phyloP scores from a whole-genome alignment of 495 filamentous ascomycete species.

The Trichodelitschia bisporula region DNA sequence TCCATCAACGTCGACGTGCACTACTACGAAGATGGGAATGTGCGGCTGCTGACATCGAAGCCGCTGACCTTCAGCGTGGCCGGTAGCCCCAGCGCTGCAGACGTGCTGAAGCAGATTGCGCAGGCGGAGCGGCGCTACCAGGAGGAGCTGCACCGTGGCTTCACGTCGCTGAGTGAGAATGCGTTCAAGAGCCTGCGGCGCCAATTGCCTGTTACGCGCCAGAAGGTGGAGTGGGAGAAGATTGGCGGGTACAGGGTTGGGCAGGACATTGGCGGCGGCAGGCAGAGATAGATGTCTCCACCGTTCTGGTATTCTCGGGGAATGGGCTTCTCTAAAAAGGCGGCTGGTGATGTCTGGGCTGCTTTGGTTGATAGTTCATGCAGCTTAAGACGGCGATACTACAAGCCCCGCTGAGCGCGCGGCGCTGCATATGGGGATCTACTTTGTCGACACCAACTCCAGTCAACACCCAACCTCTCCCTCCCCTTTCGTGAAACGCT shows the following conservation, averaged over 20 bases:
- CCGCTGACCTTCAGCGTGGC: conserved; percentile 30
- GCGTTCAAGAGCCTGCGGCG: conserved; percentile 81
- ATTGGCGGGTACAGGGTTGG: conserved; percentile 60
- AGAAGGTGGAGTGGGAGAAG: conserved; percentile 99
- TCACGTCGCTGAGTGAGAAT: conserved; percentile 68
- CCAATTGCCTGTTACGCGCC: conserved; percentile 85
- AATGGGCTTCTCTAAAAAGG: too few species aligned
- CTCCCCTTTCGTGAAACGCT: too few species aligned
- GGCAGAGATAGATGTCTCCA: too few species aligned
- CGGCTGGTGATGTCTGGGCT: too few species aligned
- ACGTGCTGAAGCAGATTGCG: conserved; percentile 51
- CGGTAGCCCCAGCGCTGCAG: conserved; percentile 33
- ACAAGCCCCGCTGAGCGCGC: too few species aligned
- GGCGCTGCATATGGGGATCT: too few species aligned
- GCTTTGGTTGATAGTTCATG: too few species aligned
- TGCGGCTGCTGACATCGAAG: conserved; percentile 70
- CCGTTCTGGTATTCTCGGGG: too few species aligned
- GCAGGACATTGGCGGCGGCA: conserved; percentile 9
- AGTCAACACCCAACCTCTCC: too few species aligned
- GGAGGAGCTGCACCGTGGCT: conserved; percentile 81
- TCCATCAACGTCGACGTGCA: conserved; percentile 71
- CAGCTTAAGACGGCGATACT: too few species aligned
- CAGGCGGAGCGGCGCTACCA: conserved; percentile 74
- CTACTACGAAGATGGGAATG: conserved; percentile 99
- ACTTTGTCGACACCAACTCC: too few species aligned